Percentiles rank a stretch among this genome's conserved stretches.
These are phyloP conservation scores for Phylloporus sp. DNA, from an alignment of 768 basidiomycete genomes.

Conservation along the genomic window DNA sequence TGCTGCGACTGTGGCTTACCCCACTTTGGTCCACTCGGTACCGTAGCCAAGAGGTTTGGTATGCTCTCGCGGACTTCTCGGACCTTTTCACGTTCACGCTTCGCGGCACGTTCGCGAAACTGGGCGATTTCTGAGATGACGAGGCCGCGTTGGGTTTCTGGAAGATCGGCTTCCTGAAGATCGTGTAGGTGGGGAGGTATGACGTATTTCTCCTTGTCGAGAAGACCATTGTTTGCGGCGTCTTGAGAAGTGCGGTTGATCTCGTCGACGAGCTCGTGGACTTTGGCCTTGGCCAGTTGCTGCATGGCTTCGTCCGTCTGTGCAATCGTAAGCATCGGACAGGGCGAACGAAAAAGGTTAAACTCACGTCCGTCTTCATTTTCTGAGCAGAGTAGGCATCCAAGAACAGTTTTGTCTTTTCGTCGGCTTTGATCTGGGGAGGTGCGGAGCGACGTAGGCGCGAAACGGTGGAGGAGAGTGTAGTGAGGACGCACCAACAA, in stretches of 20 bases:
- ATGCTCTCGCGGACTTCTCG: constrained; percentile 65
- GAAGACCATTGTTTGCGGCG: constrained; percentile 65
- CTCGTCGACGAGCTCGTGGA: constrained; percentile 62
- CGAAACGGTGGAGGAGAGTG: constrained; percentile 16
- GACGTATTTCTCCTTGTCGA: constrained; percentile 81
- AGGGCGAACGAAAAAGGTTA: not conserved
- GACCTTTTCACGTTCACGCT: constrained; percentile 84
- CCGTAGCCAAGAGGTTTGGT: constrained; percentile 37
- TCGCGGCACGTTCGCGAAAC: constrained; percentile 91
- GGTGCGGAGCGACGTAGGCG: constrained; percentile 36
- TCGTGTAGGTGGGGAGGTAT: constrained; percentile 97
- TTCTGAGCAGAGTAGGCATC: constrained; percentile 80
- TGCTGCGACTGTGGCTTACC: constrained; percentile 47
- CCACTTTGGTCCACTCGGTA: constrained; percentile 75
- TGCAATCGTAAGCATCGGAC: not conserved
- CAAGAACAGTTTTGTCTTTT: constrained; percentile 85
- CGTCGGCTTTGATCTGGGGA: constrained; percentile 86
- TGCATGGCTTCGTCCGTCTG: constrained; percentile 69
- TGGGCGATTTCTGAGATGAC: constrained; percentile 96
- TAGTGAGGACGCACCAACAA: constrained; percentile 54
- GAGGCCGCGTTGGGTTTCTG: constrained; percentile 86
- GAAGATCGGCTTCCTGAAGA: constrained; percentile 92
- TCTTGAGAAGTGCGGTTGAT: constrained; percentile 72
- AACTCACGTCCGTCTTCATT: constrained; percentile 75
- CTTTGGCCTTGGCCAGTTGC: constrained; percentile 57